Evolutionary conservation across 2,329 filamentous ascomycete genomes (phyloP), one percentile per base, ranked within the genome.

Genomic region (Talaromyces rugulosus): DNA sequence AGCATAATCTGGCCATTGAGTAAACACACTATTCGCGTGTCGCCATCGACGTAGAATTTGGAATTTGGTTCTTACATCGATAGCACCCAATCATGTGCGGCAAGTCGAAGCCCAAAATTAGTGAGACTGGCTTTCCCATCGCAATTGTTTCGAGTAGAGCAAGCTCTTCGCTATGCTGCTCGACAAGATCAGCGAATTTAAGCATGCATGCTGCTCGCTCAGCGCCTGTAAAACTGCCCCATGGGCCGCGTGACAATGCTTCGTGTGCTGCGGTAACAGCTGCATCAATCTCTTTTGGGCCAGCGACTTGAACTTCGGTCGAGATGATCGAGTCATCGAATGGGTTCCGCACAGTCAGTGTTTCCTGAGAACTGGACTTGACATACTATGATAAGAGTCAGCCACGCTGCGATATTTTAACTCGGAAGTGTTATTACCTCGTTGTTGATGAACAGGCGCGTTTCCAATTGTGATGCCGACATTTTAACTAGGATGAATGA

Each of bases 371-470:
- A 14, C 79, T 82, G 1, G 81, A 75, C n/a, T 75, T 71, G 31
- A 79, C 74, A 65, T 82, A 80, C 78, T 72, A 33, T 59, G 34
- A 27, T 7, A 27, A 9, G 14, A 54, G 16, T 54, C 27, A 27
- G n/a, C n/a, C 23, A 6, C 4, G 27, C 34, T 33, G 16, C 18
- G 23, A 11, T 27, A 5, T 9, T 11, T 33, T 11, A 44, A 23
- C 0, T 4, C 34, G 12, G 30, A 9, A 4, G 36, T 5, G 18
- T 27, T 44, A 42, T 23, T 67, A 80, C 79, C 72, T 80, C 76
- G 67, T 81, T 80, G 67, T 84, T 81, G 70, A 84, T 83, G 66
- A 82, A 82, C 60, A 83, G 73, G 18, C 64, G 53, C 8, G 63
- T 65, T 3, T 18, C n/a, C 23, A 50, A 2, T 6, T 50, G n/a